Percentiles rank a stretch among this genome's conserved stretches.
These are phyloP conservation scores for Huiozyma naganishii DNA, from an alignment of 805 yeast species.

Conservation along the genomic window DNA sequence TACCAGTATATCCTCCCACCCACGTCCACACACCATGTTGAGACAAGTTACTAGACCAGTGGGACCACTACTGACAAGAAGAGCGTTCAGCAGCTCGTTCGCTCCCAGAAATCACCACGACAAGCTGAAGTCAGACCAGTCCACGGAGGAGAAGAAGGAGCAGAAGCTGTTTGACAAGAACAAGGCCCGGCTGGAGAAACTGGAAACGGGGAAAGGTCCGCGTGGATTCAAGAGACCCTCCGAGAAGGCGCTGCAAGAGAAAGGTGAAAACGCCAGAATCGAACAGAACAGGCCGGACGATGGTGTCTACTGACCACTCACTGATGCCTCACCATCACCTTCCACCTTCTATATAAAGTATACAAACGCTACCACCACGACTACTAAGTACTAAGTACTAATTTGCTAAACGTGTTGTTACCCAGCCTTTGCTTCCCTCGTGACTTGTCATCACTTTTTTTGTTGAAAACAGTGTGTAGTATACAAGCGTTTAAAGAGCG, in stretches of 20 bases:
- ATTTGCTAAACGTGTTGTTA: neutral
- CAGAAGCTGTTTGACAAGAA: conserved; percentile 21
- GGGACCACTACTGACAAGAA: too few relatives aligned
- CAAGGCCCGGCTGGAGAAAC: conserved; percentile 17
- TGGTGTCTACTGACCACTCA: conserved; percentile 20
- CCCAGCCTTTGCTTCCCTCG: too few relatives aligned
- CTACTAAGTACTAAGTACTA: neutral
- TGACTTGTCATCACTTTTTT: too few relatives aligned
- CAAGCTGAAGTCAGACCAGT: conserved; percentile 12
- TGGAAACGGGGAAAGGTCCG: conserved; percentile 16
- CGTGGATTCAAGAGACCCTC: conserved; percentile 12
- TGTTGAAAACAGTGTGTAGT: too few relatives aligned
- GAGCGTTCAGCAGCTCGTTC: too few relatives aligned
- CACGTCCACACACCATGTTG: neutral
- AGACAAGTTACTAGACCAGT: too few relatives aligned
- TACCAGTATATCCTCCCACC: neutral
- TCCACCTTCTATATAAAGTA: neutral
- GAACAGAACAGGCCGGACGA: conserved; percentile 29
- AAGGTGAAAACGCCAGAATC: conserved; percentile 25
- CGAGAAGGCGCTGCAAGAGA: conserved; percentile 17
- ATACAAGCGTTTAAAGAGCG: too few relatives aligned
- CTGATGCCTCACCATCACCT: neutral
- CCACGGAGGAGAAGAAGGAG: conserved; percentile 14
- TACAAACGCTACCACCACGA: neutral
- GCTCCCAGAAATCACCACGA: neutral